These are phyloP conservation scores for Melanopsichium pennsylvanicum DNA, from an alignment of 1,284 basidiomycete genomes.

Conservation along the genomic window DNA sequence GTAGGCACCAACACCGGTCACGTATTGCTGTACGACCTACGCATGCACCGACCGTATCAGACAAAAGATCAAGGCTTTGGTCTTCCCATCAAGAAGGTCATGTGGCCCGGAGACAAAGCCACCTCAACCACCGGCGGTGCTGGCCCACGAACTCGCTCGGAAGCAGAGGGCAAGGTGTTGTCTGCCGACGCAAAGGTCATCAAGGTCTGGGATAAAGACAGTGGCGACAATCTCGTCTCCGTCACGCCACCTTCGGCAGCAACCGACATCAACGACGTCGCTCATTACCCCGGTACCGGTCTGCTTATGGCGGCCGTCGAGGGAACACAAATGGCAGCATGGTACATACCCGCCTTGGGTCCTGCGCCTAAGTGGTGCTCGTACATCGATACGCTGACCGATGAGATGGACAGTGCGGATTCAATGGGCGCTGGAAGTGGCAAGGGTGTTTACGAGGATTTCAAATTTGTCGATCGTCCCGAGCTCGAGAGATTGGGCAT, in stretches of 20 bases:
- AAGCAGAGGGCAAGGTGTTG: slow-evolving; percentile 59
- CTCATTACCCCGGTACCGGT: slow-evolving; percentile 62
- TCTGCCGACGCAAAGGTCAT: slow-evolving; percentile 63
- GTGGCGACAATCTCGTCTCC: slow-evolving; percentile 82
- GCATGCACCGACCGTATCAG: slow-evolving; percentile 82
- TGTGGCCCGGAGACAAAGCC: slow-evolving; percentile 84
- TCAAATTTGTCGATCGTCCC: slow-evolving; percentile 90
- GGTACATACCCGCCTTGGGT: slow-evolving; percentile 91
- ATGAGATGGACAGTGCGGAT: slow-evolving; percentile 83
- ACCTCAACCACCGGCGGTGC: slow-evolving; percentile 65
- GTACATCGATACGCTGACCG: slow-evolving; percentile 95
- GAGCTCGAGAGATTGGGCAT: slow-evolving; percentile 80
- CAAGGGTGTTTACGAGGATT: slow-evolving; percentile 83
- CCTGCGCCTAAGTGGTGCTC: slow-evolving; percentile 95
- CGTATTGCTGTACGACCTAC: slow-evolving; percentile 91
- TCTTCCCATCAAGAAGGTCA: slow-evolving; percentile 82
- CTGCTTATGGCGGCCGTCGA: slow-evolving; percentile 62
- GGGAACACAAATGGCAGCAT: slow-evolving; percentile 63
- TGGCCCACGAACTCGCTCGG: slow-evolving; percentile 76
- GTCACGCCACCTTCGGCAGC: slow-evolving; percentile 88
- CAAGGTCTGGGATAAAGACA: slow-evolving; percentile 74
- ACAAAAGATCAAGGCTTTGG: slow-evolving; percentile 98
- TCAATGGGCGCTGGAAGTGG: slow-evolving; percentile 64
- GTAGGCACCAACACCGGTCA: slow-evolving; percentile 94
- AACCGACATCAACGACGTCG: slow-evolving; percentile 72